phyloP scores from a whole-genome alignment of 2,329 filamentous ascomycete species.

The Domatiomyces catenatus region DNA sequence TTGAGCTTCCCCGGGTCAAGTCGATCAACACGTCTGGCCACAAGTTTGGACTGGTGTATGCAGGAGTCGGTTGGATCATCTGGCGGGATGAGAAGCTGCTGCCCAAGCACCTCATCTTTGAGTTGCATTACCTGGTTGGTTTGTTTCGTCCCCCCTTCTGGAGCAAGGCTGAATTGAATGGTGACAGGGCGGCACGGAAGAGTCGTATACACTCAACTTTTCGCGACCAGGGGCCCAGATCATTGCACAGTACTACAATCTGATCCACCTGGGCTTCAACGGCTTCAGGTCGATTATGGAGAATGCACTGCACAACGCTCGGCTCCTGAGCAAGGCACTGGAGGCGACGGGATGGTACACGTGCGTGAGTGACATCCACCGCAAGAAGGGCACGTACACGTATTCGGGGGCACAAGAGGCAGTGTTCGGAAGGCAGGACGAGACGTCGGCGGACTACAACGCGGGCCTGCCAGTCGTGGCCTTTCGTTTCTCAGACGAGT shows the following conservation, averaged over 20 bases:
- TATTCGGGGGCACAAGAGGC: conserved; percentile 29
- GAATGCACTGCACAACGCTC: conserved; percentile 49
- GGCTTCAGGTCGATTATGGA: conserved; percentile 42
- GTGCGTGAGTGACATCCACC: conserved; percentile 51
- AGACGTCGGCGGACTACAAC: conserved; percentile 46
- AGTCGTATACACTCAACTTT: conserved; percentile 52
- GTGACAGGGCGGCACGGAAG: conserved; percentile 17
- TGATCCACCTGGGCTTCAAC: conserved; percentile 52
- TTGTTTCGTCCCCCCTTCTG: conserved; percentile 49
- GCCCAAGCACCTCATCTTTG: conserved; percentile 53
- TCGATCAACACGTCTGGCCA: conserved; percentile 45
- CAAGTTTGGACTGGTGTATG: conserved; percentile 43
- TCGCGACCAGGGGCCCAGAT: conserved; percentile 55
- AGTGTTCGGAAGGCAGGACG: conserved; percentile 28
- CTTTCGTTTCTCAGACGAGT: conserved; percentile 47
- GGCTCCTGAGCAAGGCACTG: conserved; percentile 46
- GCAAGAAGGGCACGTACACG: conserved; percentile 34
- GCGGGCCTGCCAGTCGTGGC: conserved; percentile 54
- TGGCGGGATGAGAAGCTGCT: conserved; percentile 51
- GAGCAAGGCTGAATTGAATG: conserved; percentile 25
- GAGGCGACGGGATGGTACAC: conserved; percentile 53
- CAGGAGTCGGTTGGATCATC: conserved; percentile 56
- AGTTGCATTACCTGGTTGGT: conserved; percentile 46
- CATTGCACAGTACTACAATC: conserved; percentile 57
- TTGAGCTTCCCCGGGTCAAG: conserved; percentile 23